Base-by-base conservation (phyloP, 805 yeast species). In the Candida vaughaniae region DNA sequence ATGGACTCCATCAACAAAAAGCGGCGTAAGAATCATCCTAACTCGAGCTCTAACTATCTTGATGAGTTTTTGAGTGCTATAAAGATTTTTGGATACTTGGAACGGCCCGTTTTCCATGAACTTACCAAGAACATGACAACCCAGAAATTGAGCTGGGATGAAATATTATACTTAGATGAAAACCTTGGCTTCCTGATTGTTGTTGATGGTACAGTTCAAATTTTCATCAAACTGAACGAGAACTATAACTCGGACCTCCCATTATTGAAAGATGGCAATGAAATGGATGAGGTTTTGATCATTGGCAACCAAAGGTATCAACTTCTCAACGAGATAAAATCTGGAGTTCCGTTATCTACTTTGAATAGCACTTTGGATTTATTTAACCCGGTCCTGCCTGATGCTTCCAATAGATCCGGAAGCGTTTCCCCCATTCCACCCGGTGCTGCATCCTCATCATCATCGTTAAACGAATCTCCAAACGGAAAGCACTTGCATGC, bases 1-100 rank as follows among this genome's bases (percentile, higher is more conserved):
- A 47, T 40, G 5, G 49, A 45, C 25, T 40, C 46, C 4, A 45
- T 42, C 22, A 40, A 40, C 6, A 50, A 54, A 36, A 52, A 53
- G 35, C 41, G 44, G 39, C 46, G 69, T 77, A 33, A 35, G 36
- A 42, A 45, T 16, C 6, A 20, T 10, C 16, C 62, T 67, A 40
- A 75, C 77, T 20, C 64, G 61, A 45, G 75, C 30, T 63, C 83
- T 1, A 81, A 85, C 31, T 90, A 88, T 53, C 64, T 91, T 35
- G 96, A 91, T 56, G 95, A 90, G 56, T 91, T 91, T 51, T 63
- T 91, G 31, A 77, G 86, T 34, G 98, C 96, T 3, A 86, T 93
- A 46, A 89, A 88, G 60, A 84, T 93, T 5, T 93, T 91, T 65
- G 98, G 98, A 2, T 91, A 91, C 58, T 69, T 91, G 33, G 98